Percentiles rank a stretch among this genome's conserved stretches.
phyloP scores from a whole-genome alignment of 495 filamentous ascomycete species.

The Penicillium cosmopolitanum region DNA sequence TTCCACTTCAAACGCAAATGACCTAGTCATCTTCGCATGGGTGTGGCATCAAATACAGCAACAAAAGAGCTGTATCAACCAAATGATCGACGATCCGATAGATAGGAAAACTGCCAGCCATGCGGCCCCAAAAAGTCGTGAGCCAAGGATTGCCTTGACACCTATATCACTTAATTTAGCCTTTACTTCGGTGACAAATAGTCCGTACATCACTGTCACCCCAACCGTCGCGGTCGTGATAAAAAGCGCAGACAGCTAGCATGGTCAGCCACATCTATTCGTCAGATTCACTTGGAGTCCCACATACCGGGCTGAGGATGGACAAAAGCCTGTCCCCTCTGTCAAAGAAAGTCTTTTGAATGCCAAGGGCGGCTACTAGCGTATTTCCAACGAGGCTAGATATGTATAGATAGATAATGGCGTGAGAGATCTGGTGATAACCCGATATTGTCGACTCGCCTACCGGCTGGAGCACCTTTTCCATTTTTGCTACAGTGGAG shows the following conservation, averaged over 20 bases:
- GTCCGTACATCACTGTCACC: slow-evolving; percentile 3
- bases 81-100: not conserved
- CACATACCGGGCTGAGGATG: not conserved
- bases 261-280: not conserved
- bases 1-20: no score
- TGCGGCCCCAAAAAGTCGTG: not conserved
- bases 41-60: slow-evolving; percentile 8
- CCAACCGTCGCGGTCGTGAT: not conserved
- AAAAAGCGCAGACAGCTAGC: slow-evolving; percentile 1
- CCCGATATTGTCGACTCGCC: not conserved
- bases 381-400: slow-evolving; percentile 1
- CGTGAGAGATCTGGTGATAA: not conserved
- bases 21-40: no score
- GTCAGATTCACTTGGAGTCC: not conserved
- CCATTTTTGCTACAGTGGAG: not conserved
- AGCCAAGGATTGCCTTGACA: slow-evolving; percentile 3
- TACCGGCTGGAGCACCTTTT: not conserved
- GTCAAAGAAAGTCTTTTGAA: not conserved
- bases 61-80: slow-evolving; percentile 8
- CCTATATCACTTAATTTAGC: slow-evolving; percentile 1
- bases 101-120: slow-evolving; percentile 13
- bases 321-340: not conserved
- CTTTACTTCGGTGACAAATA: slow-evolving; percentile 1
- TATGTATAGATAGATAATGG: not conserved
- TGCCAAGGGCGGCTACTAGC: not conserved